Percentiles rank a stretch among this genome's conserved stretches.
Evolutionary conservation across 768 basidiomycete genomes (phyloP).

Genomic region (Agaricus sinodeliciosus): DNA sequence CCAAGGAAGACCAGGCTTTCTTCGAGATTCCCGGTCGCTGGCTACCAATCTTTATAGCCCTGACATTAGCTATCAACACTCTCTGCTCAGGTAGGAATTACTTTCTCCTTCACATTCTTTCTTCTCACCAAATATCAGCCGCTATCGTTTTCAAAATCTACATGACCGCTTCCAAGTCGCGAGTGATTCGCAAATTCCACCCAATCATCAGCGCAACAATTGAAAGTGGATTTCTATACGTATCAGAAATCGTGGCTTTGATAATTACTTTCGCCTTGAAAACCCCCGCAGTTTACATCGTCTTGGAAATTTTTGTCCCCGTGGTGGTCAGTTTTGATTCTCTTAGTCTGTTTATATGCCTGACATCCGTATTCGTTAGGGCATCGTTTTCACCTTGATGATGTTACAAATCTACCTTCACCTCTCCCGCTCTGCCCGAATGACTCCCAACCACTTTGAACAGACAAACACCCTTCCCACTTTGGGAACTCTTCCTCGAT

Average conservation of each 20-base stretch:
- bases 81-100: constrained; percentile 1
- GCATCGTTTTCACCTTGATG: constrained; percentile 7
- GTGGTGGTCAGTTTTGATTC: neutral
- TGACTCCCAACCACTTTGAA: neutral
- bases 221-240: constrained; percentile 4
- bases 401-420: constrained; percentile 7
- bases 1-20: neutral
- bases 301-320: neutral
- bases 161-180: neutral
- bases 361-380: neutral
- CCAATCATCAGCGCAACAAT: neutral
- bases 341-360: neutral
- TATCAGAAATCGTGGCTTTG: neutral
- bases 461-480: constrained; percentile 1
- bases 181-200: neutral
- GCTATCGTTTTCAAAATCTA: neutral
- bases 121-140: neutral
- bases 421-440: neutral
- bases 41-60: neutral
- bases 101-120: neutral
- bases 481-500: constrained; percentile 7
- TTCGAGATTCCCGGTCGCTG: neutral
- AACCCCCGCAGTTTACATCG: neutral
- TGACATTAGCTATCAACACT: constrained; percentile 1
- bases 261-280: neutral